Percentiles rank a stretch among this genome's conserved stretches.
Conservation (phyloP, 2,329 filamentous ascomycete genomes). For the Aspergillus latus region DNA sequence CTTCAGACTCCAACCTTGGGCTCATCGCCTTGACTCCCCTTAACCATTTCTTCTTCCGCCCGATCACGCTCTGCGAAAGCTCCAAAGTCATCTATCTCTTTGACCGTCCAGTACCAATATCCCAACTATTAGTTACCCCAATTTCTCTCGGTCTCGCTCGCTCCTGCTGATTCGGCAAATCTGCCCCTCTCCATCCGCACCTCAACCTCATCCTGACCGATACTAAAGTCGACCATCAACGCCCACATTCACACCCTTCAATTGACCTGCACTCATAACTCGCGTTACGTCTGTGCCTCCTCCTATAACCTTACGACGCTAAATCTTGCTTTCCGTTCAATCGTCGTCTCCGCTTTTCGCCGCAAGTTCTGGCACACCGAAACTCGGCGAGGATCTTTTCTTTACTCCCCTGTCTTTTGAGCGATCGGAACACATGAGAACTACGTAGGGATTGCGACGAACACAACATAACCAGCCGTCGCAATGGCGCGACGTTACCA, state of each 20-base stretch:
- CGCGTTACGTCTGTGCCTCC: background rate
- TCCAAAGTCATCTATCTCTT: background rate
- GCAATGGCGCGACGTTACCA: slow-evolving; percentile 64
- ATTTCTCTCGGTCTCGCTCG: background rate
- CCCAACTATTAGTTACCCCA: background rate
- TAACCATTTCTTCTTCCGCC: background rate
- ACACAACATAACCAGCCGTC: slow-evolving; percentile 23
- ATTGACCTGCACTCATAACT: background rate
- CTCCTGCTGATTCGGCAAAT: background rate
- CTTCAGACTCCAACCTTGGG: slow-evolving; percentile 8
- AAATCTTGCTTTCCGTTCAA: background rate
- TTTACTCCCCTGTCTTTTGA: slow-evolving; percentile 7
- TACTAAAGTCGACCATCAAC: slow-evolving; percentile 16
- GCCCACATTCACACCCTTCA: slow-evolving; percentile 9
- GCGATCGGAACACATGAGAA: slow-evolving; percentile 30
- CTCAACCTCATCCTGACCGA: slow-evolving; percentile 11
- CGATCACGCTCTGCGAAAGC: background rate
- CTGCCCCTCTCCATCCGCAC: slow-evolving; percentile 23
- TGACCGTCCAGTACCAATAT: background rate
- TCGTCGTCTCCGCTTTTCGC: background rate
- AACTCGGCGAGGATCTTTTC: slow-evolving; percentile 3
- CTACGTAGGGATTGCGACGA: slow-evolving; percentile 24
- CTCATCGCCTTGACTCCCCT: background rate
- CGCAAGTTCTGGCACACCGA: slow-evolving; percentile 5
- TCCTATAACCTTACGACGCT: background rate